These are phyloP conservation scores for Bruguiera gymnorhiza DNA, from an alignment of 345 rosid genomes.

Conservation along the genomic window DNA sequence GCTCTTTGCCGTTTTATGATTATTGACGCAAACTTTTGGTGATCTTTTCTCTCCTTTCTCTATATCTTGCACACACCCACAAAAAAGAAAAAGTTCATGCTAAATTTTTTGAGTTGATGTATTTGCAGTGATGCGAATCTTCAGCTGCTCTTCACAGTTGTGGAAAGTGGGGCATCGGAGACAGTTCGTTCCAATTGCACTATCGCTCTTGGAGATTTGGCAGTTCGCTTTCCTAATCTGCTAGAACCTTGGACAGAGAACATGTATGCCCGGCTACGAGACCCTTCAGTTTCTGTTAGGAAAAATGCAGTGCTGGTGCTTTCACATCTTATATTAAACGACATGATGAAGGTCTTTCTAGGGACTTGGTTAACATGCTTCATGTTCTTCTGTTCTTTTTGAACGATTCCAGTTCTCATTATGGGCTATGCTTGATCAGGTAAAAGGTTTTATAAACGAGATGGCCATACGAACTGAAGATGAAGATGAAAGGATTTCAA, in stretches of 20 bases:
- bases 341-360: conserved; percentile 97
- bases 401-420: conserved; percentile 23
- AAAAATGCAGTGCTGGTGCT: conserved; percentile 98
- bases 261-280: conserved; percentile 78
- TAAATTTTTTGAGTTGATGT: conserved; percentile 23
- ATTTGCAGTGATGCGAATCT: conserved; percentile 79
- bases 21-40: conserved; percentile 90
- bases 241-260: conserved; percentile 98
- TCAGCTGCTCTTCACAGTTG: conserved; percentile 95
- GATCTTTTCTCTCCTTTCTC: conserved; percentile 13
- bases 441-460: conserved; percentile 91
- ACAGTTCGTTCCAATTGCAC: conserved; percentile 94
- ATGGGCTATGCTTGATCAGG: conserved; percentile 47
- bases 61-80: neutral
- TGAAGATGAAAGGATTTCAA: conserved; percentile 82
- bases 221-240: conserved; percentile 92
- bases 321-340: conserved; percentile 96
- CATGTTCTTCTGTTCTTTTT: conserved; percentile 14
- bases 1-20: conserved; percentile 92
- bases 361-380: conserved; percentile 13
- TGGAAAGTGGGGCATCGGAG: conserved; percentile 88
- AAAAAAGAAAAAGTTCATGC: conserved; percentile 5
- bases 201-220: conserved; percentile 93
- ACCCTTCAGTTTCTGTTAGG: conserved; percentile 76
- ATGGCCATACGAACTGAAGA: conserved; percentile 88